Conservation (phyloP, 306 rosid genomes). For the Acacia melanoxylon region DNA sequence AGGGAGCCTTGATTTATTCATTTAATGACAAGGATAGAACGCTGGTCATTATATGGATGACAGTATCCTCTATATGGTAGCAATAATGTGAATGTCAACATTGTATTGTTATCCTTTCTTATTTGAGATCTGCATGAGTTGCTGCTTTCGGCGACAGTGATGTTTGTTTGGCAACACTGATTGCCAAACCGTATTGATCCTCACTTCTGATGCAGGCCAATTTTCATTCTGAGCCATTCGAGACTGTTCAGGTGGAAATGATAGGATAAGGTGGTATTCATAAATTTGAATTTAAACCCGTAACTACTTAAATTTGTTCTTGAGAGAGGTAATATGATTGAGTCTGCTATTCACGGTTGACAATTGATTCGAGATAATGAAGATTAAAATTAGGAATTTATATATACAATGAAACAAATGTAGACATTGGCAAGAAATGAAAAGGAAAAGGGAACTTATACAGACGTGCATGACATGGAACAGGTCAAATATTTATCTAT, state of each 20-base stretch:
- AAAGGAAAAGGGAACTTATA: background rate
- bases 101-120: background rate
- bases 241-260: background rate
- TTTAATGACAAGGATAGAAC: background rate
- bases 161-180: background rate
- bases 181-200: background rate
- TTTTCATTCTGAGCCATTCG: background rate
- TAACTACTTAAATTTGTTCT: background rate
- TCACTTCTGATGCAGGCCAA: background rate
- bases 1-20: background rate
- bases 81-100: constrained; percentile 18
- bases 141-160: background rate
- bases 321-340: background rate
- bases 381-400: background rate
- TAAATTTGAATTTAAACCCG: background rate
- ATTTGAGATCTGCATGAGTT: background rate
- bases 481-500: background rate
- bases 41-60: background rate
- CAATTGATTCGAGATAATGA: background rate
- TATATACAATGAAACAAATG: background rate
- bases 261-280: background rate
- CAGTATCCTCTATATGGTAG: background rate
- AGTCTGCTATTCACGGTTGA: background rate
- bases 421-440: background rate
- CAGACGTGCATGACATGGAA: background rate